A percentile compares a stretch with the other conserved stretches of the same genome.
Evolutionary conservation across 345 rosid genomes (phyloP).

Genomic region (Citrus maxima): DNA sequence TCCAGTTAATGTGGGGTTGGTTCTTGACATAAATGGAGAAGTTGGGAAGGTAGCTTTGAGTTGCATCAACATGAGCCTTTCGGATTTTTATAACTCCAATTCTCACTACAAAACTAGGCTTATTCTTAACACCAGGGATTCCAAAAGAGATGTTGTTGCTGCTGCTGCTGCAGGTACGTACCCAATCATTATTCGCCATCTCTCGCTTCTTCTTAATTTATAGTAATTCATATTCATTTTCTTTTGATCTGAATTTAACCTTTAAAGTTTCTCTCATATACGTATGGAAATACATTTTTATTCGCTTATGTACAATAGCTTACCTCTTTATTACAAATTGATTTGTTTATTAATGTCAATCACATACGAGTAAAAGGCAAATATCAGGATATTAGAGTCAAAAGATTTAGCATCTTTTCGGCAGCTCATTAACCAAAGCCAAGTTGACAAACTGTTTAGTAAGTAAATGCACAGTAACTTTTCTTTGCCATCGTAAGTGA

Average conservation of each 20-base stretch:
- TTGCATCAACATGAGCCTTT: slow-evolving; percentile 52
- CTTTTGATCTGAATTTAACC: not conserved
- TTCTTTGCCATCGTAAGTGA: too few relatives aligned
- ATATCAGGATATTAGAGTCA: too few relatives aligned
- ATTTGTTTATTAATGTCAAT: too few relatives aligned
- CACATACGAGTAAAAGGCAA: too few relatives aligned
- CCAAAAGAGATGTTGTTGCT: slow-evolving; percentile 36
- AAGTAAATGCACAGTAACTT: too few relatives aligned
- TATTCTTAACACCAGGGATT: slow-evolving; percentile 32
- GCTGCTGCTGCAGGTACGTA: slow-evolving; percentile 60
- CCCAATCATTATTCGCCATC: not conserved
- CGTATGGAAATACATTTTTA: not conserved
- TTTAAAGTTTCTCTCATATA: not conserved
- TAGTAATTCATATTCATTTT: too few relatives aligned
- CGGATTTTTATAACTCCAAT: slow-evolving; percentile 44
- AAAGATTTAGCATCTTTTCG: too few relatives aligned
- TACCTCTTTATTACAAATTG: too few relatives aligned
- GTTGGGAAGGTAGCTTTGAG: slow-evolving; percentile 27
- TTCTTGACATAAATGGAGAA: slow-evolving; percentile 33
- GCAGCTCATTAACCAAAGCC: too few relatives aligned
- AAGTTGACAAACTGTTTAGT: too few relatives aligned
- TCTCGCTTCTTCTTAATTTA: not conserved
- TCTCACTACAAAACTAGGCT: slow-evolving; percentile 46
- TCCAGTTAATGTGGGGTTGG: slow-evolving; percentile 47
- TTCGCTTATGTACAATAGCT: not conserved